Percentiles rank a stretch among this genome's conserved stretches.
Evolutionary conservation across 805 yeast genomes (phyloP).

Genomic region (Candida koratica): DNA sequence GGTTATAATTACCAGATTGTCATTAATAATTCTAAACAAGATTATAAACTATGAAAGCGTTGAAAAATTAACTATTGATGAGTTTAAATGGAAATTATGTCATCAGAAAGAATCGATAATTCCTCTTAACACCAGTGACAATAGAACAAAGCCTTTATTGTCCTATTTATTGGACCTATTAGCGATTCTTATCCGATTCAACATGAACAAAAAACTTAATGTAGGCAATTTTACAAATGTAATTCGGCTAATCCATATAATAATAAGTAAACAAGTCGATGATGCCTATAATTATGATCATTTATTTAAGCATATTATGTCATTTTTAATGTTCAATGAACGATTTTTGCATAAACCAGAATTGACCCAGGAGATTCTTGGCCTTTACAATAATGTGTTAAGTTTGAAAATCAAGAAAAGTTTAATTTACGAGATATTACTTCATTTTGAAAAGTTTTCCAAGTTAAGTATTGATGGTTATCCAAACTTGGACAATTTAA

Average conservation of each 20-base stretch:
- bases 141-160: slow-evolving; percentile 26
- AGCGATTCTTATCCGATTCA: slow-evolving; percentile 32
- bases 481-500: slow-evolving; percentile 6
- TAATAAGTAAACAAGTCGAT: slow-evolving; percentile 10
- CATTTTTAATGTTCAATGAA: slow-evolving; percentile 26
- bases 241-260: slow-evolving; percentile 10
- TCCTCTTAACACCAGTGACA: slow-evolving; percentile 22
- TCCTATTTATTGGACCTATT: slow-evolving; percentile 32
- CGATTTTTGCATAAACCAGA: slow-evolving; percentile 4
- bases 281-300: slow-evolving; percentile 24
- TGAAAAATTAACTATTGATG: slow-evolving; percentile 22
- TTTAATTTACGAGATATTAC: slow-evolving; percentile 12
- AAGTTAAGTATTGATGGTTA: slow-evolving; percentile 3
- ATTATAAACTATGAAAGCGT: slow-evolving; percentile 17
- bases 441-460: slow-evolving; percentile 16
- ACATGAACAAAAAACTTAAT: slow-evolving; percentile 34
- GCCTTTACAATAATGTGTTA: slow-evolving; percentile 10
- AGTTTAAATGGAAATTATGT: slow-evolving; percentile 40
- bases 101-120: slow-evolving; percentile 37
- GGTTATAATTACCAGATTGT: slow-evolving; percentile 24
- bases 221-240: slow-evolving; percentile 20
- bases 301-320: slow-evolving; percentile 27
- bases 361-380: slow-evolving; percentile 9
- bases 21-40: slow-evolving; percentile 25
- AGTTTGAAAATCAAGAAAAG: slow-evolving; percentile 1